phyloP scores from a whole-genome alignment of 1,284 basidiomycete genomes.

The Ceratobasidium sp. region DNA sequence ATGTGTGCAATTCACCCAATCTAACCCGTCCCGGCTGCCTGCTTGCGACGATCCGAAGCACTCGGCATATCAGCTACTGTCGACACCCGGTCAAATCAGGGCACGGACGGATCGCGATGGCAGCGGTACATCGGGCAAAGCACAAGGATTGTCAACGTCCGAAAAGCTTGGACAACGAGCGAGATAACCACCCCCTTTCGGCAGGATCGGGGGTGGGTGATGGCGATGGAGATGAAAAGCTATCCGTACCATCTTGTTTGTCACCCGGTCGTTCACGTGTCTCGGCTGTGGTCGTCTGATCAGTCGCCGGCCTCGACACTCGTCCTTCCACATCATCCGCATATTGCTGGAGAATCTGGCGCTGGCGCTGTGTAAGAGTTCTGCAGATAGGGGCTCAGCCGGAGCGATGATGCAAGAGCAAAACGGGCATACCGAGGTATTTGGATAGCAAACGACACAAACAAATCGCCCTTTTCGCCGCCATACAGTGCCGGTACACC shows the following conservation, averaged over 20 bases:
- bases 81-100: slow-evolving; percentile 37
- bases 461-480: slow-evolving; percentile 84
- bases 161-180: slow-evolving; percentile 72
- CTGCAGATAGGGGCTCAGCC: slow-evolving; percentile 57
- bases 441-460: slow-evolving; percentile 88
- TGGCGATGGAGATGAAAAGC: slow-evolving; percentile 59
- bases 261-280: slow-evolving; percentile 46
- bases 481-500: slow-evolving; percentile 81
- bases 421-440: slow-evolving; percentile 82
- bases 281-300: slow-evolving; percentile 34
- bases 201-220: slow-evolving; percentile 42
- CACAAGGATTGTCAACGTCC: slow-evolving; percentile 66
- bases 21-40: slow-evolving; percentile 37
- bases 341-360: slow-evolving; percentile 87
- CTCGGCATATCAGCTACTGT: slow-evolving; percentile 37
- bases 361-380: slow-evolving; percentile 83
- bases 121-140: slow-evolving; percentile 30
- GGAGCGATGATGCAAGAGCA: not conserved
- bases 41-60: slow-evolving; percentile 28
- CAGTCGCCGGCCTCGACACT: slow-evolving; percentile 42
- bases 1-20: not conserved
- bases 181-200: slow-evolving; percentile 71
- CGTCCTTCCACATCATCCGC: slow-evolving; percentile 92
- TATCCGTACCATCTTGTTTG: slow-evolving; percentile 76
- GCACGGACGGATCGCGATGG: slow-evolving; percentile 32